Percentiles rank a stretch among this genome's conserved stretches.
Evolutionary conservation across 768 basidiomycete species (phyloP).

Genomic region (Mycena olivaceomarginata): DNA sequence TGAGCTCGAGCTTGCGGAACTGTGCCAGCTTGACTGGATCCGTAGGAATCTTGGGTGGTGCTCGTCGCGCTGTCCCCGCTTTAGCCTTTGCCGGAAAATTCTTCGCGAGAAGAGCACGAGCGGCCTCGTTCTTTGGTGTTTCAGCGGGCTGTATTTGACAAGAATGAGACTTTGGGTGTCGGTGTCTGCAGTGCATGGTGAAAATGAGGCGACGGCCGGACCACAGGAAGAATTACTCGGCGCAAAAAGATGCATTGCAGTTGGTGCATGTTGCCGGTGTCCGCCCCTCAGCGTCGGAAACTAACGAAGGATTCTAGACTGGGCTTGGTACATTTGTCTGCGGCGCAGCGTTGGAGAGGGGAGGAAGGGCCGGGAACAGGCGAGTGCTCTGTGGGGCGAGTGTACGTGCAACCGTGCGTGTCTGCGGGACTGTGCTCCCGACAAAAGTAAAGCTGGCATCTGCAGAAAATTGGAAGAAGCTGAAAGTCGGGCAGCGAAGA

Average conservation of each 20-base stretch:
- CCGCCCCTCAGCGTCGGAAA: slow-evolving; percentile 49
- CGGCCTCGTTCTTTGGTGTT: slow-evolving; percentile 64
- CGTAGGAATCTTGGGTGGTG: slow-evolving; percentile 58
- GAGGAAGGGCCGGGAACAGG: slow-evolving; percentile 31
- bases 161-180: slow-evolving; percentile 77
- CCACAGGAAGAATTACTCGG: slow-evolving; percentile 63
- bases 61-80: slow-evolving; percentile 44
- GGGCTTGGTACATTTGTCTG: slow-evolving; percentile 71
- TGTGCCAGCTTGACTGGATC: slow-evolving; percentile 75
- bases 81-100: slow-evolving; percentile 63
- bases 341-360: slow-evolving; percentile 68
- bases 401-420: slow-evolving; percentile 78
- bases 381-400: slow-evolving; percentile 60
- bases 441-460: slow-evolving; percentile 78
- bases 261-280: slow-evolving; percentile 65
- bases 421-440: slow-evolving; percentile 76
- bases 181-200: slow-evolving; percentile 69
- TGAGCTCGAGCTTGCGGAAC: slow-evolving; percentile 75
- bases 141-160: slow-evolving; percentile 60
- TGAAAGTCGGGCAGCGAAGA: too few species aligned
- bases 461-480: slow-evolving; percentile 84
- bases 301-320: slow-evolving; percentile 67
- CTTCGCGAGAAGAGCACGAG: slow-evolving; percentile 72
- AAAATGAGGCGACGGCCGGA: slow-evolving; percentile 28
- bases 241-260: slow-evolving; percentile 79